These are phyloP conservation scores for Colletotrichum sojae DNA, from an alignment of 2,329 filamentous ascomycete species.

Conservation along the genomic window DNA sequence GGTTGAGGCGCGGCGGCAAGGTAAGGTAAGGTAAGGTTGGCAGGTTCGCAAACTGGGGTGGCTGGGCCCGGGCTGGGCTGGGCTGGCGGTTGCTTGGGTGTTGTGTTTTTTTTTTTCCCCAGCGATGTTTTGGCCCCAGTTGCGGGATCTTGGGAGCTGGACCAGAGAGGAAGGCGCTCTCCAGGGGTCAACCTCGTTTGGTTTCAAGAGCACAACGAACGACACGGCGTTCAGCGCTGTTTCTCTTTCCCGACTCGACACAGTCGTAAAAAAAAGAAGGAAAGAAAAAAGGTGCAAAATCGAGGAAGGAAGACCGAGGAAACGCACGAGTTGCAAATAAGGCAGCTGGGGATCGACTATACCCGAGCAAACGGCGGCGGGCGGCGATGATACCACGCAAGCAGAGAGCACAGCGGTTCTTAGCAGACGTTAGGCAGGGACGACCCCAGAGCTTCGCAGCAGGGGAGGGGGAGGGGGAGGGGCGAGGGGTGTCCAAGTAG, in stretches of 20 bases:
- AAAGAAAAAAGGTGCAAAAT: not conserved
- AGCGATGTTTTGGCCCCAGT: conserved; percentile 32
- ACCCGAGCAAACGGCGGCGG: not conserved
- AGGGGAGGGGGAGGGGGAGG: not conserved
- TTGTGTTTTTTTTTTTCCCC: conserved; percentile 26
- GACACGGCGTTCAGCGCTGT: not conserved
- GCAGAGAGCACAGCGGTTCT: not conserved
- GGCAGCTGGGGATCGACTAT: not conserved
- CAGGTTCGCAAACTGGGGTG: conserved; percentile 39
- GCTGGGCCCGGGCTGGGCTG: conserved; percentile 23
- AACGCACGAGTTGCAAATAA: not conserved
- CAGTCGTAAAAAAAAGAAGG: not conserved
- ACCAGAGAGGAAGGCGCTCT: conserved; percentile 27
- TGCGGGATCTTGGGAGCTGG: conserved; percentile 38
- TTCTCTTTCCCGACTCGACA: not conserved
- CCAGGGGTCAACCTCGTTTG: conserved; percentile 24
- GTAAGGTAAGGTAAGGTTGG: conserved; percentile 22
- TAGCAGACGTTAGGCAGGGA: not conserved
- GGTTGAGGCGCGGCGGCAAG: conserved; percentile 14
- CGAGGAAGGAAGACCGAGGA: not conserved
- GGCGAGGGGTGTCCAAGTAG: conserved; percentile 77
- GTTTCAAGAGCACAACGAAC: not conserved
- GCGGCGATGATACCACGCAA: conserved; percentile 12
- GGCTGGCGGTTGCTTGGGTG: conserved; percentile 30
- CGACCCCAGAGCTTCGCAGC: not conserved